A percentile compares a stretch with the other conserved stretches of the same genome.
Evolutionary conservation across 2,329 filamentous ascomycete species (phyloP).

Genomic region (Ascochyta fabae): DNA sequence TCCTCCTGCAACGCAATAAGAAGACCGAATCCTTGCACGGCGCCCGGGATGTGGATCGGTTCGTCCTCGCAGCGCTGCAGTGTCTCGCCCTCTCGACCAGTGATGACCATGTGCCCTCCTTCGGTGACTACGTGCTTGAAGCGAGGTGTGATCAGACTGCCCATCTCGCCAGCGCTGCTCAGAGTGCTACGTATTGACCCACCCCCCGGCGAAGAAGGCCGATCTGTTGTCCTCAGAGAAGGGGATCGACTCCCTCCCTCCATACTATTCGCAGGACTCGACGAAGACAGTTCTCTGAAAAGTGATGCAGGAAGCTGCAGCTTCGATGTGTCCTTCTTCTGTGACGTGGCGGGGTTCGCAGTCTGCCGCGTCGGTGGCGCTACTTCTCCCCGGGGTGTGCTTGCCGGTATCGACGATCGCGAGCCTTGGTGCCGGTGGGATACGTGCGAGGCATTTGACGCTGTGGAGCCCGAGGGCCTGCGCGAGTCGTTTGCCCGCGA

Average conservation of each 20-base stretch:
- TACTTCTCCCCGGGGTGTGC: conserved; percentile 13
- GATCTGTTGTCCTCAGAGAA: conserved; percentile 27
- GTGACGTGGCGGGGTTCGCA: not conserved
- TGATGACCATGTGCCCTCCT: conserved; percentile 82
- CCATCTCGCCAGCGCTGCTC: conserved; percentile 52
- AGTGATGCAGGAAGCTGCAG: conserved; percentile 37
- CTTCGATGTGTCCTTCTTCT: conserved; percentile 18
- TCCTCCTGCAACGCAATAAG: conserved; percentile 78
- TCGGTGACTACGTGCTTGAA: conserved; percentile 81
- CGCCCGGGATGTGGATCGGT: conserved; percentile 85
- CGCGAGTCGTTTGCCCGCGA: conserved; percentile 35
- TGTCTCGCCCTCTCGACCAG: conserved; percentile 73
- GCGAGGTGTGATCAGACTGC: conserved; percentile 69
- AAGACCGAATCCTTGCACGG: conserved; percentile 79
- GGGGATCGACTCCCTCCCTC: conserved; percentile 29
- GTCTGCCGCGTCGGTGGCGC: conserved; percentile 7
- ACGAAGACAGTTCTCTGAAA: conserved; percentile 43
- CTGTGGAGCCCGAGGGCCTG: conserved; percentile 35
- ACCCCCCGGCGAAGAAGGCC: conserved; percentile 32
- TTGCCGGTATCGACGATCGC: conserved; percentile 1
- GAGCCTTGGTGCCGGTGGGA: conserved; percentile 26
- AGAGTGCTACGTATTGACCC: conserved; percentile 44
- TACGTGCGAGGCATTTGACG: conserved; percentile 37
- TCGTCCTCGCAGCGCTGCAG: conserved; percentile 88
- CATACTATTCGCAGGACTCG: conserved; percentile 36